Conservation (phyloP, 2,329 filamentous ascomycete genomes). For the Neonectria sp. region DNA sequence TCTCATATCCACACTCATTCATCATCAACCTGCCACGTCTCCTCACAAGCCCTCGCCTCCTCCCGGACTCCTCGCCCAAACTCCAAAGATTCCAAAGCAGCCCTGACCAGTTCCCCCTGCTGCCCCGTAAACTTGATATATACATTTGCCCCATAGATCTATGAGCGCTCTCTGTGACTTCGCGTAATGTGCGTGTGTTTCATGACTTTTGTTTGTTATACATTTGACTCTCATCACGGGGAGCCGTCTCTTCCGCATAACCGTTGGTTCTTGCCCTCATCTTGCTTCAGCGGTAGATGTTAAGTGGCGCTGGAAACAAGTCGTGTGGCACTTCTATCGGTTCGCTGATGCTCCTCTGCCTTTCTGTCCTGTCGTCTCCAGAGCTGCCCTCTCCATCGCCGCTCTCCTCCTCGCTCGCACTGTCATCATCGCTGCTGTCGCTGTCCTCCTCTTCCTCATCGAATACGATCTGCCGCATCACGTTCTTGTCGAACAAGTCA, state of each 20-base stretch:
- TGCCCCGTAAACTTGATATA: conserved; percentile 24
- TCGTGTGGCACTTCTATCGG: conserved; percentile 54
- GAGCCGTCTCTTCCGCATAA: conserved; percentile 6
- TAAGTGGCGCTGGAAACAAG: conserved; percentile 54
- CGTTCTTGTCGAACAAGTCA: conserved; percentile 93
- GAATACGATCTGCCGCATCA: conserved; percentile 88
- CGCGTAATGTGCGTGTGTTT: conserved; percentile 19
- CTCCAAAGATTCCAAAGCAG: conserved; percentile 23
- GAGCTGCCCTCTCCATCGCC: conserved; percentile 64
- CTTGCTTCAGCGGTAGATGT: conserved; percentile 47
- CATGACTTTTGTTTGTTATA: conserved; percentile 26
- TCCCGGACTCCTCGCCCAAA: conserved; percentile 34
- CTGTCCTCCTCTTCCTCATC: conserved; percentile 69
- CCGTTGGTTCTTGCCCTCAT: neutral
- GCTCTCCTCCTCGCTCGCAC: conserved; percentile 60
- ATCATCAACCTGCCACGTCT: conserved; percentile 11
- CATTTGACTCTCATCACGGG: conserved; percentile 5
- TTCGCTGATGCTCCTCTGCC: conserved; percentile 69
- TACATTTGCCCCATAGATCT: conserved; percentile 24
- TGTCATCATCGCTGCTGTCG: conserved; percentile 74
- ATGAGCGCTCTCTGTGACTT: conserved; percentile 12
- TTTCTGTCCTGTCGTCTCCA: conserved; percentile 69
- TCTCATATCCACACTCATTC: conserved; percentile 23
- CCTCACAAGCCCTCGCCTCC: conserved; percentile 7
- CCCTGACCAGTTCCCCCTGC: conserved; percentile 12